Evolutionary conservation across 306 rosid genomes (phyloP).

Genomic region (Vigna mungo): DNA sequence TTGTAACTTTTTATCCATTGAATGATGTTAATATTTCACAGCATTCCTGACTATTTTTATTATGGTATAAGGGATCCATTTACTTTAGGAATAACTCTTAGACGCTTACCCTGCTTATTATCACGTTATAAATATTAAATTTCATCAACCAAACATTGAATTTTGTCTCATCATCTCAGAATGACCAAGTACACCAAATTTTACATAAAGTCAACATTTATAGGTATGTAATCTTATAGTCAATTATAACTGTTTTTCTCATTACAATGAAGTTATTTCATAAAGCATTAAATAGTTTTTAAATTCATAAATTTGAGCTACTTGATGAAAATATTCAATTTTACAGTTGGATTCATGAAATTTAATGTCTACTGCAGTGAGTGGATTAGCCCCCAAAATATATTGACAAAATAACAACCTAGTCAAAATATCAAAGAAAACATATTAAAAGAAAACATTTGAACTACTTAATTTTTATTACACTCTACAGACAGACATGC

Average conservation of each 20-base stretch:
- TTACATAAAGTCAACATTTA: background rate
- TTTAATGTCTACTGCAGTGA: background rate
- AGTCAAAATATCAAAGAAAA: constrained; percentile 12
- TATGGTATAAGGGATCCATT: background rate
- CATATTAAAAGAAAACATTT: constrained; percentile 13
- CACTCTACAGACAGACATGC: background rate
- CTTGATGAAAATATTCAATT: background rate
- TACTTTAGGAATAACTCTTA: background rate
- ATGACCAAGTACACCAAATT: background rate
- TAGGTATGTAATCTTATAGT: background rate
- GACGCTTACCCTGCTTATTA: background rate
- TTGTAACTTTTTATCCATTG: background rate
- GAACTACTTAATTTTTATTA: background rate
- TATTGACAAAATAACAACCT: background rate
- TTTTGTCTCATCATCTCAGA: background rate
- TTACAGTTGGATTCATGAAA: background rate
- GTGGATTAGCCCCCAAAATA: background rate
- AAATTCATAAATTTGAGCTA: background rate
- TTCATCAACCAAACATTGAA: background rate
- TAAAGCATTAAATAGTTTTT: background rate
- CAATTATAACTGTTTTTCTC: background rate
- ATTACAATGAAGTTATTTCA: background rate
- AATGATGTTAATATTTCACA: background rate
- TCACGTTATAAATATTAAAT: background rate
- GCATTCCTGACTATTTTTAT: background rate